A percentile compares a stretch with the other conserved stretches of the same genome.
Evolutionary conservation across 495 filamentous ascomycete genomes (phyloP).

Genomic region (Clavariopsis aquatica): DNA sequence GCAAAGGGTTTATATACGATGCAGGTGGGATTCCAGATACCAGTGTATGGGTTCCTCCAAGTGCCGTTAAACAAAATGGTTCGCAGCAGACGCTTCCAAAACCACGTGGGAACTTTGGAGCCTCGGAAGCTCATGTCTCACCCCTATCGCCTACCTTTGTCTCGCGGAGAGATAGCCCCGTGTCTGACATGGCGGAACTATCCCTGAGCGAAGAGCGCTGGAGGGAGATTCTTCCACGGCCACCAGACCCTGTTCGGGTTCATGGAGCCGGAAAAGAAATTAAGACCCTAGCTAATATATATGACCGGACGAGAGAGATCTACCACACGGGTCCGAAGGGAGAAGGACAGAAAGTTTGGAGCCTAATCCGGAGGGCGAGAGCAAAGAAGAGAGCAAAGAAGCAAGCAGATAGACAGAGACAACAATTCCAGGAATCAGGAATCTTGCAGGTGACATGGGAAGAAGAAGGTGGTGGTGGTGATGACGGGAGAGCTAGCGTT

Average conservation of each 20-base stretch:
- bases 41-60: not conserved
- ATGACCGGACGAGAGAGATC: not conserved
- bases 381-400: not conserved
- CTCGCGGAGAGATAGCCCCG: not conserved
- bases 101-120: not conserved
- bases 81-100: not conserved
- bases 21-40: not conserved
- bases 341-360: slow-evolving; percentile 12
- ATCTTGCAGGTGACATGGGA: not conserved
- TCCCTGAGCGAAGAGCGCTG: not conserved
- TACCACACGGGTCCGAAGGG: slow-evolving; percentile 9
- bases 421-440: not conserved
- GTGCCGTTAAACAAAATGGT: not conserved
- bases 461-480: not conserved
- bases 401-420: not conserved
- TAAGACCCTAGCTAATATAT: not conserved
- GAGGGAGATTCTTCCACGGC: not conserved
- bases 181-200: not conserved
- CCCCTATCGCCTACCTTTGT: not conserved
- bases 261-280: not conserved
- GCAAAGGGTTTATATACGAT: not conserved
- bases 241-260: not conserved
- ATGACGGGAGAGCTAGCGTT: too few species aligned
- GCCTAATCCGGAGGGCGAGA: not conserved
- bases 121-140: not conserved